Conservation (phyloP, 176 grass and related monocot genomes). For the Musa troglodytarum region DNA sequence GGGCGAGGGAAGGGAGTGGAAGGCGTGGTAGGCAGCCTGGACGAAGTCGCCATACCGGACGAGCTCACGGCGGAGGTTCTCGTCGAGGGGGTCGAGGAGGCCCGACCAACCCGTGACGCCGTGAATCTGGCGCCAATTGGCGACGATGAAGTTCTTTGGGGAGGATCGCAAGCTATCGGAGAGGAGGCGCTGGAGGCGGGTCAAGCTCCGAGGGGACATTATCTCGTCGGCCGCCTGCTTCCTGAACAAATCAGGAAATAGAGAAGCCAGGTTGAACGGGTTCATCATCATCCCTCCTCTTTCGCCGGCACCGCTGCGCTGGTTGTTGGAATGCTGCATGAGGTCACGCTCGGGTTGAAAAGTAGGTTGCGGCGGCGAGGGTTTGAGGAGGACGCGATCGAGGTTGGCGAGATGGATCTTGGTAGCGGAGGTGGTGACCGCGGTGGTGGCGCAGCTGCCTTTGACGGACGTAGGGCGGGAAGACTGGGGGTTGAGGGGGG, state of each 20-base stretch:
- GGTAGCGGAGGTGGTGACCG: background rate
- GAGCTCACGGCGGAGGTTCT: constrained; percentile 81
- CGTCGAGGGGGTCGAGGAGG: constrained; percentile 72
- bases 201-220: constrained; percentile 82
- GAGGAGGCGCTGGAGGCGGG: constrained; percentile 73
- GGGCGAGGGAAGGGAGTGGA: constrained; percentile 63
- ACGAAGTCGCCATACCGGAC: constrained; percentile 81
- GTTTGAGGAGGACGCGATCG: constrained; percentile 72
- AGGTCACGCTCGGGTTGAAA: background rate
- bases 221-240: constrained; percentile 43
- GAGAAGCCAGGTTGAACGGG: constrained; percentile 37
- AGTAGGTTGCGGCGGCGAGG: constrained; percentile 16
- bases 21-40: constrained; percentile 68
- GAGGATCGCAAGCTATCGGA: constrained; percentile 59
- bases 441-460: background rate
- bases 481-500: background rate
- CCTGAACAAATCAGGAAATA: constrained; percentile 38
- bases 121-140: constrained; percentile 54
- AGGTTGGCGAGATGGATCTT: constrained; percentile 59
- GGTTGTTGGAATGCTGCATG: constrained; percentile 1
- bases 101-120: constrained; percentile 52
- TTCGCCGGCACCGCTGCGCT: constrained; percentile 32
- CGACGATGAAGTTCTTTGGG: constrained; percentile 49
- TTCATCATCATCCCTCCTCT: background rate
- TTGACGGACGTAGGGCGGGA: background rate